Evolutionary conservation across 495 filamentous ascomycete genomes (phyloP).

Genomic region (Evansstolkia leycettana): DNA sequence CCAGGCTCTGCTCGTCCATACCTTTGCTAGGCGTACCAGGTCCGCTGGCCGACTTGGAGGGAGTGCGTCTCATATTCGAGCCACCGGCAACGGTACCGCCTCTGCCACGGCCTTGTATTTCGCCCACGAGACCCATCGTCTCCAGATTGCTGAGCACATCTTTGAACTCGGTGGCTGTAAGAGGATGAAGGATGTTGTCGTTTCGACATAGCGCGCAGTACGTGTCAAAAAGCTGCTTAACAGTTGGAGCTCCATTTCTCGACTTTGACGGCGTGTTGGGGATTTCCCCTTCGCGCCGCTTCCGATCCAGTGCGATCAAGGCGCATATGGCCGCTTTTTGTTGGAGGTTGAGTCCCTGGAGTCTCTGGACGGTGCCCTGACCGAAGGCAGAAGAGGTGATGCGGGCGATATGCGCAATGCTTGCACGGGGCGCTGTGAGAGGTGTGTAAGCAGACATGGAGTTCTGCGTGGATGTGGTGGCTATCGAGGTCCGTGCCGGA

Average conservation of each 20-base stretch:
- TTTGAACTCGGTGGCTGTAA: constrained; percentile 81
- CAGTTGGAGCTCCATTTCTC: constrained; percentile 48
- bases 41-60: constrained; percentile 43
- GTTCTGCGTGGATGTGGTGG: constrained; percentile 10
- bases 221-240: constrained; percentile 65
- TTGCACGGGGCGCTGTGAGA: constrained; percentile 77
- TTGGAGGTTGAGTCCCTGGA: constrained; percentile 82
- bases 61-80: constrained; percentile 37
- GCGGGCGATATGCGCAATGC: constrained; percentile 79
- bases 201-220: constrained; percentile 71
- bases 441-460: constrained; percentile 45
- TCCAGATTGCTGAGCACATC: constrained; percentile 88
- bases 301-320: constrained; percentile 66
- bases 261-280: constrained; percentile 47
- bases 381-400: constrained; percentile 78
- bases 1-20: constrained; percentile 58
- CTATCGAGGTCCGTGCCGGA: constrained; percentile 25
- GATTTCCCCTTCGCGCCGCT: constrained; percentile 22
- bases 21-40: constrained; percentile 28
- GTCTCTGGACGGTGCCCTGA: constrained; percentile 68
- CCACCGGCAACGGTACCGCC: constrained; percentile 43
- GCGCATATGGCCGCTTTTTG: constrained; percentile 93
- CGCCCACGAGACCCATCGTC: constrained; percentile 66
- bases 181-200: constrained; percentile 73
- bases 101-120: constrained; percentile 57